phyloP scores from a whole-genome alignment of 2,329 filamentous ascomycete genomes.

The Trichoderma aggressivum region DNA sequence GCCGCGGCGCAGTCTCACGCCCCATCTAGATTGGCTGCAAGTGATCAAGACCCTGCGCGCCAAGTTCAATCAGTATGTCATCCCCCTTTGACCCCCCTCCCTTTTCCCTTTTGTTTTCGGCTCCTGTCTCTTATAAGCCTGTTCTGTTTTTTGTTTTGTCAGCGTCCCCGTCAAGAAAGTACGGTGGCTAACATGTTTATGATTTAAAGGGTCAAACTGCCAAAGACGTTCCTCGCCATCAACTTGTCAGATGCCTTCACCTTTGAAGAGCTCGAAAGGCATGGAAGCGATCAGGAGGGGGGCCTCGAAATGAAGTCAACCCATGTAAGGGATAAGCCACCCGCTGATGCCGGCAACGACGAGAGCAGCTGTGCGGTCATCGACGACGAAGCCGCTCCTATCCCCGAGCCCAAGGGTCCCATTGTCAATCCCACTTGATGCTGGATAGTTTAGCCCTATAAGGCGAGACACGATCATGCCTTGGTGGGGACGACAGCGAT shows the following conservation, averaged over 20 bases:
- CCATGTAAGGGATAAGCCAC: constrained; percentile 31
- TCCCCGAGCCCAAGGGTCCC: not conserved
- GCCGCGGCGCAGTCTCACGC: constrained; percentile 82
- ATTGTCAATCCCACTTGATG: constrained; percentile 23
- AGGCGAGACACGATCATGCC: not conserved
- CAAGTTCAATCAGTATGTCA: constrained; percentile 85
- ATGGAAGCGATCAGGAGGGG: constrained; percentile 45
- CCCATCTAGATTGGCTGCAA: constrained; percentile 92
- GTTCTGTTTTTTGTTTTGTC: not conserved
- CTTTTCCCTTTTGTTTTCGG: not conserved
- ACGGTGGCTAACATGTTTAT: not conserved
- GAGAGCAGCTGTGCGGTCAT: not conserved
- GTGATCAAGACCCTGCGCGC: constrained; percentile 93
- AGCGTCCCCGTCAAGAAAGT: not conserved
- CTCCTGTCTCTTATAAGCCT: not conserved
- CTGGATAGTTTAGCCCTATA: not conserved
- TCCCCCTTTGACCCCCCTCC: constrained; percentile 16
- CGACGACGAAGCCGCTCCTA: constrained; percentile 15
- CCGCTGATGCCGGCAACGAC: constrained; percentile 12
- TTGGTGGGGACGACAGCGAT: not conserved
- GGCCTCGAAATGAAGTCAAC: constrained; percentile 46
- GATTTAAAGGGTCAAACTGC: constrained; percentile 57
- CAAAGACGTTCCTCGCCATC: constrained; percentile 63
- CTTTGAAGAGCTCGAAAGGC: constrained; percentile 55
- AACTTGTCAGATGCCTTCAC: constrained; percentile 62